Evolutionary conservation across 352 stramenopile species (phyloP).

Genomic region (Thraustochytrium striatum): DNA sequence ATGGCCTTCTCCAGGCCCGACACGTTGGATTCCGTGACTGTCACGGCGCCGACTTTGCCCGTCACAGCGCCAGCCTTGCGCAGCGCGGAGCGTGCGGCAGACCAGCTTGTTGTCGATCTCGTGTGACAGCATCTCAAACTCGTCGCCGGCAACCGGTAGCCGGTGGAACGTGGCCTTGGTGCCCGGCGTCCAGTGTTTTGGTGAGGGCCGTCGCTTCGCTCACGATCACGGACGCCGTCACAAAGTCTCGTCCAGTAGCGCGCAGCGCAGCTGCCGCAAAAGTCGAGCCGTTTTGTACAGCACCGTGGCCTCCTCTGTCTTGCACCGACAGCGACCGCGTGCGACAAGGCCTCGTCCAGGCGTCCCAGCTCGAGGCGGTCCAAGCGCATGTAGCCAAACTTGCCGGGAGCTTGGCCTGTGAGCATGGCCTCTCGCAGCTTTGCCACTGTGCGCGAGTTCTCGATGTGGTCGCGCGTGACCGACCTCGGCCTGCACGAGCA

Average conservation of each 20-base stretch:
- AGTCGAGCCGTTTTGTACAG: slow-evolving; percentile 15
- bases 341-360: slow-evolving; percentile 1
- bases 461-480: slow-evolving; percentile 8
- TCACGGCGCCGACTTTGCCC: slow-evolving; percentile 16
- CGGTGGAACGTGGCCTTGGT: not conserved
- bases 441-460: slow-evolving; percentile 16
- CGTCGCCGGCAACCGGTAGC: not conserved
- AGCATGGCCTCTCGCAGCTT: slow-evolving; percentile 1
- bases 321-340: not conserved
- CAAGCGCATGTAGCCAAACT: slow-evolving; percentile 20
- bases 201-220: slow-evolving; percentile 13
- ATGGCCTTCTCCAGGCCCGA: slow-evolving; percentile 11
- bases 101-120: slow-evolving; percentile 33
- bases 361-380: not conserved
- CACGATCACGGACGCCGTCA: slow-evolving; percentile 27
- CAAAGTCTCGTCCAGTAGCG: slow-evolving; percentile 19
- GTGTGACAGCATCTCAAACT: slow-evolving; percentile 26
- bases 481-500: slow-evolving; percentile 33
- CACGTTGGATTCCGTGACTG: slow-evolving; percentile 28
- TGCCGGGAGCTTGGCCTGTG: slow-evolving; percentile 1
- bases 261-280: slow-evolving; percentile 17
- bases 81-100: slow-evolving; percentile 3
- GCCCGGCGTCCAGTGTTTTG: not conserved
- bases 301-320: slow-evolving; percentile 3
- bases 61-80: slow-evolving; percentile 13